Evolutionary conservation across 176 grass and related monocot species (phyloP), one percentile per base, ranked within the genome.

Genomic region (Thalia dealbata): DNA sequence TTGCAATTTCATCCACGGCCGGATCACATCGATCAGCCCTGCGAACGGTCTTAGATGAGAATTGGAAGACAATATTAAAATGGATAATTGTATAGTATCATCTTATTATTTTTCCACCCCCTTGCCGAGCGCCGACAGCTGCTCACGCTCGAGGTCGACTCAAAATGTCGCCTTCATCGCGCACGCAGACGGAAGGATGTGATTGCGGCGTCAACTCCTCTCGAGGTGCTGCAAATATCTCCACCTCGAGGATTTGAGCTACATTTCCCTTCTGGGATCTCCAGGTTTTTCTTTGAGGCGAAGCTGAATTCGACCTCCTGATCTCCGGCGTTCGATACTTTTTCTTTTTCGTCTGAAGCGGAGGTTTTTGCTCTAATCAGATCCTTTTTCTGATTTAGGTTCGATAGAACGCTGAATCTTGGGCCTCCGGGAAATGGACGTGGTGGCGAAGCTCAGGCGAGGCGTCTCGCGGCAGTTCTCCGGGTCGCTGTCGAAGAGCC

Each of bases 381-480:
- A 55, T 55, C 54, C 1, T 58, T 58, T n/a, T 58, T 58, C 54
- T 58, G 54, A 19, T 19, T 58, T n/a, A 58, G 21, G 1, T 58
- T 58, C 54, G 54, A n/a, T 58, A 2, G 32, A 38, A 38, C 3
- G 5, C 21, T 7, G 54, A 66, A 18, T 21, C n/a, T 19, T 51
- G 50, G 52, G 32, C 70, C 45, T 74, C 43, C 50, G 2, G 69
- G 52, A 77, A 69, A 96, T 96, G 92, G 89, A 91, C 50, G 70
- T 61, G 72, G 82, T 82, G 72, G 78, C 80, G 78, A 92, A 82
- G 80, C 77, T 96, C 50, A 88, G 71, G 82, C 87, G 85, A 55
- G 86, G 50, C 76, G 80, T 92, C 74, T 96, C 89, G 72, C 82
- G 89, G 72, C 87, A 96, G 85, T 75, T 96, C 10, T 96, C 89